A percentile compares a stretch with the other conserved stretches of the same genome.
Conservation (phyloP, 495 filamentous ascomycete species). For the Darksidea phi region DNA sequence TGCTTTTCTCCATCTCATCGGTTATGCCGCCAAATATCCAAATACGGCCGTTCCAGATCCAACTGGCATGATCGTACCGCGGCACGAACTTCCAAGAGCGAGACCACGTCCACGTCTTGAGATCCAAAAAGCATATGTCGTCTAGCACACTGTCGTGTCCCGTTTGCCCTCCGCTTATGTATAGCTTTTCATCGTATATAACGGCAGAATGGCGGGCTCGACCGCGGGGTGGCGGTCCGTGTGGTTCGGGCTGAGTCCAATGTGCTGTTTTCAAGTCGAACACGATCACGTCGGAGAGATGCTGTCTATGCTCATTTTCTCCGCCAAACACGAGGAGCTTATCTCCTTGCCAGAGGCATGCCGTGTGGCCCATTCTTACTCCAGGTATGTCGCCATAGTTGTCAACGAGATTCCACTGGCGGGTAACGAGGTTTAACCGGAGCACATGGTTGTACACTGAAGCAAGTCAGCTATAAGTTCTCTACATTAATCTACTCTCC, state of each 20-base stretch:
- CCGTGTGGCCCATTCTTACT: slow-evolving; percentile 96
- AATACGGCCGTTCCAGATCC: slow-evolving; percentile 83
- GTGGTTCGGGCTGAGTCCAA: slow-evolving; percentile 87
- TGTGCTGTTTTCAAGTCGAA: slow-evolving; percentile 90
- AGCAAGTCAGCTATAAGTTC: background rate
- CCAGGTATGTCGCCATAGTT: slow-evolving; percentile 99
- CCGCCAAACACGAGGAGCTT: slow-evolving; percentile 95
- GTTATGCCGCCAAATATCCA: slow-evolving; percentile 97
- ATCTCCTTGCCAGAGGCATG: slow-evolving; percentile 89
- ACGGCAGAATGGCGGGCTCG: slow-evolving; percentile 91
- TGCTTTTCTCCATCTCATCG: slow-evolving; percentile 91
- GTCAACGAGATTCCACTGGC: slow-evolving; percentile 93
- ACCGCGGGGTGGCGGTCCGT: slow-evolving; percentile 79
- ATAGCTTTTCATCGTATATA: slow-evolving; percentile 93
- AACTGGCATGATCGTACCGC: slow-evolving; percentile 89
- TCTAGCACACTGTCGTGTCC: slow-evolving; percentile 88
- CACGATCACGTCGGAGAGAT: slow-evolving; percentile 92
- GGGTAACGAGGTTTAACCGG: slow-evolving; percentile 74
- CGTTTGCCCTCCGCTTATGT: slow-evolving; percentile 86
- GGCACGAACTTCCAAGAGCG: slow-evolving; percentile 91
- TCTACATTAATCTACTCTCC: slow-evolving; percentile 4
- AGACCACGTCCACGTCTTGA: slow-evolving; percentile 98
- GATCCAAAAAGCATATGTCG: slow-evolving; percentile 91
- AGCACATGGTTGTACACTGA: slow-evolving; percentile 96
- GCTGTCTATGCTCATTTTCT: slow-evolving; percentile 94